Evolutionary conservation across 441 rosid species (phyloP).

Genomic region (Erysimum cheiri): DNA sequence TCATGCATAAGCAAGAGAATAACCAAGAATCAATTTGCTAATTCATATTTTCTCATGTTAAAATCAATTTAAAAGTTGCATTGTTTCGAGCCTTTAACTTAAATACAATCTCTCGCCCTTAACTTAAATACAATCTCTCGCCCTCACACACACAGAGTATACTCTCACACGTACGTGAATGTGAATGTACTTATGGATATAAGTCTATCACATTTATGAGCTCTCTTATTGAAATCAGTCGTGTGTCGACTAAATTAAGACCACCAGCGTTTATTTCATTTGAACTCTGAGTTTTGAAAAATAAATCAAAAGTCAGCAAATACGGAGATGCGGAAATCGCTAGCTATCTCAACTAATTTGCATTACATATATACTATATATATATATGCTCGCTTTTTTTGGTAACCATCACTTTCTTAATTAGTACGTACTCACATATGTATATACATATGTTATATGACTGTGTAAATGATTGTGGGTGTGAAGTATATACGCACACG

Average conservation of each 20-base stretch:
- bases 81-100: slow-evolving; percentile 12
- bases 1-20: not conserved
- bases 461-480: slow-evolving; percentile 3
- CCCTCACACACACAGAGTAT: not conserved
- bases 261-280: slow-evolving; percentile 21
- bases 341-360: slow-evolving; percentile 31
- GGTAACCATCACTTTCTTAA: slow-evolving; percentile 23
- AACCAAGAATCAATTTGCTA: not conserved
- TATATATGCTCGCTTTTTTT: slow-evolving; percentile 1
- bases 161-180: slow-evolving; percentile 35
- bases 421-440: slow-evolving; percentile 9
- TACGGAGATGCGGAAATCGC: slow-evolving; percentile 34
- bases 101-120: not conserved
- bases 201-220: slow-evolving; percentile 30
- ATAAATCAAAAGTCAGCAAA: slow-evolving; percentile 41
- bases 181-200: slow-evolving; percentile 30
- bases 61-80: not conserved
- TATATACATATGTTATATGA: not conserved
- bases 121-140: slow-evolving; percentile 4
- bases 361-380: not conserved
- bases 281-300: slow-evolving; percentile 4
- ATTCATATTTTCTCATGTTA: no score
- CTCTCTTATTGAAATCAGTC: slow-evolving; percentile 25
- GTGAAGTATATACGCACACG: slow-evolving; percentile 28
- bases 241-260: slow-evolving; percentile 22